Evolutionary conservation across 2,329 filamentous ascomycete species (phyloP).

Genomic region (Curvularia sp.): DNA sequence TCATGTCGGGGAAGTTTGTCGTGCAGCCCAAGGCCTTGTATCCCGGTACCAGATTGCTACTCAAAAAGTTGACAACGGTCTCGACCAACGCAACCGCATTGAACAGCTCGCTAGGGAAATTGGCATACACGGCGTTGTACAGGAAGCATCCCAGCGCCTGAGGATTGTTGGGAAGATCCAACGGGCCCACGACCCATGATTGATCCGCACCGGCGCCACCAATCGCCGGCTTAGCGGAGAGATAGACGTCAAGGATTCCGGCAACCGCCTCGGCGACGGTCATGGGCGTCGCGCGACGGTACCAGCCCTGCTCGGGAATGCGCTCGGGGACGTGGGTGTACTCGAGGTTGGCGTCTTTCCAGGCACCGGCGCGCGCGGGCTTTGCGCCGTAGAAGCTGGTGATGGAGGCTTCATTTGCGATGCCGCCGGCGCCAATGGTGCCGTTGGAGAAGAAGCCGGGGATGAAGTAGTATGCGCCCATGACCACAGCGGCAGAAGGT

Average conservation of each 20-base stretch:
- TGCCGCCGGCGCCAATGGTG: conserved; percentile 30
- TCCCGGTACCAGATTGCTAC: conserved; percentile 18
- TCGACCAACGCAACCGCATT: conserved; percentile 18
- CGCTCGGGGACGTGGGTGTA: conserved; percentile 33
- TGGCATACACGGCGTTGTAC: conserved; percentile 30
- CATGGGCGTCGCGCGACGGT: conserved; percentile 32
- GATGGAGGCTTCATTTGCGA: conserved; percentile 34
- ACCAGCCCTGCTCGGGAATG: conserved; percentile 31
- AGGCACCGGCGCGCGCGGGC: conserved; percentile 13
- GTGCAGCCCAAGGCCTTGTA: conserved; percentile 26
- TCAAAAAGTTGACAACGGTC: conserved; percentile 21
- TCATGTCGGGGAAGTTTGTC: conserved; percentile 23
- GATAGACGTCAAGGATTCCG: conserved; percentile 31
- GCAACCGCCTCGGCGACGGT: conserved; percentile 26
- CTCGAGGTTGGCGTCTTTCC: conserved; percentile 20
- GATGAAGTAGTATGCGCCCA: conserved; percentile 35
- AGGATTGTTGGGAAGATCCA: conserved; percentile 21
- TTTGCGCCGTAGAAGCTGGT: conserved; percentile 36
- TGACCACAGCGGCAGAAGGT: conserved; percentile 25
- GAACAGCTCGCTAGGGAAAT: conserved; percentile 28
- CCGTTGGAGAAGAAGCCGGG: conserved; percentile 34
- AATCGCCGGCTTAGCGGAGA: conserved; percentile 22
- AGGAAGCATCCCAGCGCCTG: conserved; percentile 29
- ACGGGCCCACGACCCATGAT: conserved; percentile 23
- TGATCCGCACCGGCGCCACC: conserved; percentile 28